phyloP scores from a whole-genome alignment of 495 filamentous ascomycete genomes.

The Aspergillus diversus region DNA sequence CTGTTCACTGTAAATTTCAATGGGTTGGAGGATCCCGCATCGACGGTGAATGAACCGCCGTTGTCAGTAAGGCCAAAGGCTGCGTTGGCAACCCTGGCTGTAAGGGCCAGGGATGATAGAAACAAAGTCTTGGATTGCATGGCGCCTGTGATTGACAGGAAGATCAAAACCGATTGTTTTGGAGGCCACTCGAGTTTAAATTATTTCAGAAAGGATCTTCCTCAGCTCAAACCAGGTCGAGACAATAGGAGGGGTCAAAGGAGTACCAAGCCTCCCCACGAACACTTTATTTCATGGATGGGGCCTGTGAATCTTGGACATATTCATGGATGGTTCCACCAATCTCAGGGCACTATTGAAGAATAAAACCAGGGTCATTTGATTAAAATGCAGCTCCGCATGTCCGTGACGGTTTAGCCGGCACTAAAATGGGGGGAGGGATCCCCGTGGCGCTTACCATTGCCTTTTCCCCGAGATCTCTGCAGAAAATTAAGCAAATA shows the following conservation, averaged over 20 bases:
- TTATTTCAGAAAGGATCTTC: constrained; percentile 8
- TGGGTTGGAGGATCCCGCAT: constrained; percentile 56
- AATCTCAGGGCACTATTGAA: not conserved
- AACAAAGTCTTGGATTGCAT: constrained; percentile 30
- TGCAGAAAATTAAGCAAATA: not conserved
- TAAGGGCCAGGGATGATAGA: constrained; percentile 26
- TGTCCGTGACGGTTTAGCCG: not conserved
- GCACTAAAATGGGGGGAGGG: constrained; percentile 1
- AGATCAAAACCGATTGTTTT: not conserved
- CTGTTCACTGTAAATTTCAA: constrained; percentile 61
- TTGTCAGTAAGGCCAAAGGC: constrained; percentile 38
- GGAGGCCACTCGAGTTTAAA: constrained; percentile 13
- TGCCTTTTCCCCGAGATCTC: not conserved
- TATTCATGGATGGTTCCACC: constrained; percentile 2
- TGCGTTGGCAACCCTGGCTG: constrained; percentile 30
- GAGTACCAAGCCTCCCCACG: not conserved
- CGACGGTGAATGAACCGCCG: constrained; percentile 47
- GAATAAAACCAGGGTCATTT: not conserved
- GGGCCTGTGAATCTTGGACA: not conserved
- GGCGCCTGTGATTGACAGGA: constrained; percentile 1
- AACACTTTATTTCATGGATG: not conserved
- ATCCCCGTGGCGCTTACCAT: not conserved
- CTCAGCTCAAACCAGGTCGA: not conserved
- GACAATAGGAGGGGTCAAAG: constrained; percentile 3
- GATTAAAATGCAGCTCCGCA: not conserved